phyloP scores from a whole-genome alignment of 371 early-diverging fungal species.

The Mucor lusitanicus region DNA sequence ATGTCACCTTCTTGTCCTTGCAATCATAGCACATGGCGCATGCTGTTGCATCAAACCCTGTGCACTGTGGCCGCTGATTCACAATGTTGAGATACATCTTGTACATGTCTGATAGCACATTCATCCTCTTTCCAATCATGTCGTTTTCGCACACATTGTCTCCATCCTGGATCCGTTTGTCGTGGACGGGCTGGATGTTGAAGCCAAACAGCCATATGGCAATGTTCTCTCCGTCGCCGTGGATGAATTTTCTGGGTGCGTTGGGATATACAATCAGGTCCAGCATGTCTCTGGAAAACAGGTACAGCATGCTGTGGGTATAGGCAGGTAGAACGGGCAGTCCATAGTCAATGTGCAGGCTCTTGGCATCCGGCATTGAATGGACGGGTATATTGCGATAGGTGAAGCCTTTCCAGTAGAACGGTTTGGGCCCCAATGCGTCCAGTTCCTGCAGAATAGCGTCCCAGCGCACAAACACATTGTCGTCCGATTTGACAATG shows the following conservation, averaged over 20 bases:
- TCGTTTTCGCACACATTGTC: constrained; percentile 58
- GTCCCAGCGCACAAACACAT: constrained; percentile 65
- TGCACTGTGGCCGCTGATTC: constrained; percentile 33
- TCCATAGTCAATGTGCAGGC: constrained; percentile 24
- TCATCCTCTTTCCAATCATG: constrained; percentile 60
- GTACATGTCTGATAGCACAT: constrained; percentile 33
- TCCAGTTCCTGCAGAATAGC: constrained; percentile 36
- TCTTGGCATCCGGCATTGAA: constrained; percentile 22
- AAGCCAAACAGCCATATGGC: constrained; percentile 66
- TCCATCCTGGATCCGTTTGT: constrained; percentile 54
- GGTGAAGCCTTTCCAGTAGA: constrained; percentile 61
- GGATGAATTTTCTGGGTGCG: constrained; percentile 48
- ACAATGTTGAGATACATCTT: constrained; percentile 59
- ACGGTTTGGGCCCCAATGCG: constrained; percentile 11
- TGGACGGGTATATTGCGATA: constrained; percentile 51
- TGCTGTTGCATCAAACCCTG: constrained; percentile 20
- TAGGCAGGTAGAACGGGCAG: constrained; percentile 58
- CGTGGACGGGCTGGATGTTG: constrained; percentile 57
- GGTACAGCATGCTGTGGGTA: constrained; percentile 59
- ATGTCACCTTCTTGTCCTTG: constrained; percentile 49
- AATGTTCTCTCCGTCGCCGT: constrained; percentile 59
- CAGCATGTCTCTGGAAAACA: constrained; percentile 56
- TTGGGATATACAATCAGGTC: constrained; percentile 37
- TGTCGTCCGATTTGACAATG: constrained; percentile 60
- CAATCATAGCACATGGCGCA: constrained; percentile 66